Evolutionary conservation across 805 yeast genomes (phyloP), one percentile per base, ranked within the genome.

Genomic region (Debaryomyces prosopidis): DNA sequence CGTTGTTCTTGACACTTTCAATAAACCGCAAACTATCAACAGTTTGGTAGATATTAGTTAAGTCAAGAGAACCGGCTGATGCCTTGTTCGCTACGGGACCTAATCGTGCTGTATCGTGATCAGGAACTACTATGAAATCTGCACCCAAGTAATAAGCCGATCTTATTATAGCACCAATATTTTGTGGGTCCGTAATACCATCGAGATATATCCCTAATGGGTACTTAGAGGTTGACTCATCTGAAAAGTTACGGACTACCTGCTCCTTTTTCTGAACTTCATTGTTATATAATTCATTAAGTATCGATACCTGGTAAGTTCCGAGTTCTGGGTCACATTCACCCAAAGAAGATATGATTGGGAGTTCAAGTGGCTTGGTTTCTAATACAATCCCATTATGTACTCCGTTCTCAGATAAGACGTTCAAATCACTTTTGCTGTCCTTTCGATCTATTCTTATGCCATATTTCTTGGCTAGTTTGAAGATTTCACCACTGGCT

Each of bases 171-270:
- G 92, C 94, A 6, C 97, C 97, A 53, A 88, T 71, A 60, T 89
- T 89, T 60, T 88, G 95, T 0, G 96, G 92, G 62, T 89, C 96
- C 11, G 87, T 80, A 36, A 90, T 75, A 47, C 87, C 89, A 62
- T 89, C 96, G 19, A 89, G 65, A 54, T 76, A 89, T 3, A 89
- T 52, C 0, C 89, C 96, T 14, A 90, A 55, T 2, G 96, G 95
- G 54, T 49, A 59, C 28, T 43, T 49, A 62, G 64, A 17, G 1
- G 41, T 28, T 39, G 53, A 58, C 3, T 19, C 30, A 11, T 33
- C 36, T 4, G 26, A 9, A 11, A 33, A 30, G 1, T 35, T 15
- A n/a, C 68, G 48, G 6, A 52, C 63, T 7, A 66, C 59, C 2
- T 44, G 18, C 12, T 50, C 48, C 10, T 19, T 16, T 10, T 40